Evolutionary conservation across 768 basidiomycete species (phyloP).

Genomic region (Boletales sp.): DNA sequence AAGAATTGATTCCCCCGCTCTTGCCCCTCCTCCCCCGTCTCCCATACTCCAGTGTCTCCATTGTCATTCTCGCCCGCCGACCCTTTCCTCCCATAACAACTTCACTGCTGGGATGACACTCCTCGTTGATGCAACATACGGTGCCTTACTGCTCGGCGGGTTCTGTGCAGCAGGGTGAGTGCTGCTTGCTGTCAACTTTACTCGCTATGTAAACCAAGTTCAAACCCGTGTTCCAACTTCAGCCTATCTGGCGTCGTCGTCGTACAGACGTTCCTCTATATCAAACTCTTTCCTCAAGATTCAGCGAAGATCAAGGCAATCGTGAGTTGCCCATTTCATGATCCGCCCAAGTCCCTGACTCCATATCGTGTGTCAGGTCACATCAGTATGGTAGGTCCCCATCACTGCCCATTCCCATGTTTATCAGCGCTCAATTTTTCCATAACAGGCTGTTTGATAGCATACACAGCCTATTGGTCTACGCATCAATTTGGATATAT

Average conservation of each 20-base stretch:
- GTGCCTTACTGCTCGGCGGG: too few species aligned
- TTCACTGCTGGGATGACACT: too few species aligned
- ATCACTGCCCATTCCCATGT: background rate
- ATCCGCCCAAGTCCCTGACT: background rate
- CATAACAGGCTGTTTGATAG: constrained; percentile 32
- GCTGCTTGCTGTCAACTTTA: too few species aligned
- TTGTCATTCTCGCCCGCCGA: too few species aligned
- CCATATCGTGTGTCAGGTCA: constrained; percentile 17
- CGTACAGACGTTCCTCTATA: constrained; percentile 27
- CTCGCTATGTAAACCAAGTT: too few species aligned
- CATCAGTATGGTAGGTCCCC: constrained; percentile 21
- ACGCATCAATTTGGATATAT: constrained; percentile 39
- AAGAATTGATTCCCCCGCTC: too few species aligned
- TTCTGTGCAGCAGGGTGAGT: too few species aligned
- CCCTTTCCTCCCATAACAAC: too few species aligned
- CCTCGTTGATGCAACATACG: too few species aligned
- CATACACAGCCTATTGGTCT: constrained; percentile 39
- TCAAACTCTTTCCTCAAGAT: constrained; percentile 28
- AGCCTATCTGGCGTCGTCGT: constrained; percentile 18
- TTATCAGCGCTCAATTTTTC: background rate
- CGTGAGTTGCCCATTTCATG: constrained; percentile 11
- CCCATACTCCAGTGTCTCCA: too few species aligned
- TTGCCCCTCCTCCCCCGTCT: too few species aligned
- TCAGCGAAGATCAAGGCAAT: constrained; percentile 16
- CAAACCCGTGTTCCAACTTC: too few species aligned